Conservation (phyloP, 208 protist genomes). For the Trypanosoma boissoni region DNA sequence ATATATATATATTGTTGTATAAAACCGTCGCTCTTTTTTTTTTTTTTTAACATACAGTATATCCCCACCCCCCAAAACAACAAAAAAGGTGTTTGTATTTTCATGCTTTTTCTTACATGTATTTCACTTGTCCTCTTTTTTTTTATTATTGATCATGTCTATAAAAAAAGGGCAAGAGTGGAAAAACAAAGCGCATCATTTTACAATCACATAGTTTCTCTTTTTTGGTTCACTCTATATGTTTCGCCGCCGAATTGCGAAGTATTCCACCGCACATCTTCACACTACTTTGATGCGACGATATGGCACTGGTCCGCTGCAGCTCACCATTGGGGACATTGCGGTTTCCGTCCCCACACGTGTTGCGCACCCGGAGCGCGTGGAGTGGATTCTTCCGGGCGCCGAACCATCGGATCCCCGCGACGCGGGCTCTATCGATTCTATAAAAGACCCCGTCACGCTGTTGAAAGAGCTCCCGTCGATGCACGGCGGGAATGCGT, state of each 20-base stretch:
- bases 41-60: constrained; percentile 3
- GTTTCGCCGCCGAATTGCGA: background rate
- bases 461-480: background rate
- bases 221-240: background rate
- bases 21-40: constrained; percentile 2
- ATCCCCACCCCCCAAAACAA: too few species aligned
- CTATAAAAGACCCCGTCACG: background rate
- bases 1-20: background rate
- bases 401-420: constrained; percentile 19
- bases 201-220: background rate
- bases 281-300: background rate
- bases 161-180: constrained; percentile 2
- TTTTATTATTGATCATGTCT: too few species aligned
- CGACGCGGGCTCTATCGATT: background rate
- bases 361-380: constrained; percentile 58
- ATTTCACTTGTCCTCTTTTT: background rate
- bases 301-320: constrained; percentile 21
- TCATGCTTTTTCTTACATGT: background rate
- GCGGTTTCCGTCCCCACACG: constrained; percentile 54
- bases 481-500: constrained; percentile 33
- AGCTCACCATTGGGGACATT: constrained; percentile 79
- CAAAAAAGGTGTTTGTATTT: too few species aligned
- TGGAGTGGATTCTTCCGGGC: constrained; percentile 49
- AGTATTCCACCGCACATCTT: background rate
- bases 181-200: background rate